Evolutionary conservation across 257 asterid species (phyloP), one percentile per base, ranked within the genome.

Genomic region (Solanum corneliomulleri): DNA sequence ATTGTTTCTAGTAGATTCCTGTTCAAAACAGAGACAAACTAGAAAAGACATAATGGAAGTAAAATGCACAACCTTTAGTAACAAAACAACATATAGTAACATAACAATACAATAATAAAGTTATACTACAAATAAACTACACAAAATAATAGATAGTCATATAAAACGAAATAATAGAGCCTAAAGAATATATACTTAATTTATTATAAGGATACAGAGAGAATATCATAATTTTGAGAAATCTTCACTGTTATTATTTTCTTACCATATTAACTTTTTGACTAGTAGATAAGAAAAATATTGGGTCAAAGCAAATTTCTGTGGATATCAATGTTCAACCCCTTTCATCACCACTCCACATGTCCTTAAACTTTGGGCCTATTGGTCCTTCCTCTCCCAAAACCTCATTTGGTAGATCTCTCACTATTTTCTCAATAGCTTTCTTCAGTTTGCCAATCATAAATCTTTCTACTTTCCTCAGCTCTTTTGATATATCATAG

Each of bases 261-360:
- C 14, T 76, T 76, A 76, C 58, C 35, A 41, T 23, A 52, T 18
- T 75, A 12, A 75, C n/a, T 44, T 77, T 62, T 44, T 77, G 83
- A 11, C 62, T 25, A 44, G 84, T 77, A 42, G 64, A 78, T 45
- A 78, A 78, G 35, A 16, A 60, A 78, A 29, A 29, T 68, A 78
- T 78, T 78, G 16, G 41, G 39, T 44, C 64, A 15, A 78, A 83
- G 31, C 37, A 33, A 83, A 18, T 20, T 12, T 74, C 14, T 83
- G 5, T 20, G 23, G 45, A 82, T 64, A 64, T 14, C 70, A 20
- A 83, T 83, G 45, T 64, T 76, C 83, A 78, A 42, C 77, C 71
- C 68, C 88, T 86, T 90, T 90, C 91, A 60, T 90, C 92, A 45
- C 84, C 87, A 27, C 33, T 89, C 92, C 92, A 90, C 64, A 49